Conservation (phyloP, 306 rosid species). For the Canavalia ensiformis region DNA sequence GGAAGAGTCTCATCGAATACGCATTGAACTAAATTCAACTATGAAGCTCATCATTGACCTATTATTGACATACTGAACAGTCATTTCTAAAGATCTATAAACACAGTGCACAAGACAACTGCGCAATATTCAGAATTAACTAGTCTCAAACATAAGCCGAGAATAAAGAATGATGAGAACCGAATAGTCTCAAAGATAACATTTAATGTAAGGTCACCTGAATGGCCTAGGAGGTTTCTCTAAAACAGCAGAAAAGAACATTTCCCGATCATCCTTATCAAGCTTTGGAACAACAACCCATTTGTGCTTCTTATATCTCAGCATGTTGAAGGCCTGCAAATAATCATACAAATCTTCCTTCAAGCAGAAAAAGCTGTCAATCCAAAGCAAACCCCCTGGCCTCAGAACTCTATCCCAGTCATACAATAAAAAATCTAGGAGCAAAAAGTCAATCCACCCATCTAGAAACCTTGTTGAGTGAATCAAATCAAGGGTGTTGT, state of each 20-base stretch:
- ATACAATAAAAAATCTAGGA: slow-evolving; percentile 73
- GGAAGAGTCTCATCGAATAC: slow-evolving; percentile 1
- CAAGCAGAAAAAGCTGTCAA: slow-evolving; percentile 78
- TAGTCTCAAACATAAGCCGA: not conserved
- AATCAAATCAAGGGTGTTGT: slow-evolving; percentile 79
- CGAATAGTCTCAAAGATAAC: not conserved
- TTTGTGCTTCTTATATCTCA: slow-evolving; percentile 73
- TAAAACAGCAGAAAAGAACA: slow-evolving; percentile 81
- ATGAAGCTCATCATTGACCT: slow-evolving; percentile 36
- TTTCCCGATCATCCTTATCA: slow-evolving; percentile 70
- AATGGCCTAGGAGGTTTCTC: slow-evolving; percentile 83
- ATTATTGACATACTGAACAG: not conserved
- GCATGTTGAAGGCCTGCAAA: slow-evolving; percentile 61
- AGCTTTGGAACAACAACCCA: slow-evolving; percentile 80
- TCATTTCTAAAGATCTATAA: not conserved
- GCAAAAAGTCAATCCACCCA: slow-evolving; percentile 81
- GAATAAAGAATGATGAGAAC: slow-evolving; percentile 25
- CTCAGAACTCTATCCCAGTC: slow-evolving; percentile 86
- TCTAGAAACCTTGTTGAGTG: slow-evolving; percentile 84
- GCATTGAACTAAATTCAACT: slow-evolving; percentile 26
- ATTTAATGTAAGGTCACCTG: slow-evolving; percentile 46
- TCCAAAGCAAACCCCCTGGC: slow-evolving; percentile 86
- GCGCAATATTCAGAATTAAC: not conserved
- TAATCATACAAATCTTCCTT: slow-evolving; percentile 75
- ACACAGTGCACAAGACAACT: slow-evolving; percentile 35